phyloP scores from a whole-genome alignment of 805 yeast species.

The Debaryomyces hansenii region DNA sequence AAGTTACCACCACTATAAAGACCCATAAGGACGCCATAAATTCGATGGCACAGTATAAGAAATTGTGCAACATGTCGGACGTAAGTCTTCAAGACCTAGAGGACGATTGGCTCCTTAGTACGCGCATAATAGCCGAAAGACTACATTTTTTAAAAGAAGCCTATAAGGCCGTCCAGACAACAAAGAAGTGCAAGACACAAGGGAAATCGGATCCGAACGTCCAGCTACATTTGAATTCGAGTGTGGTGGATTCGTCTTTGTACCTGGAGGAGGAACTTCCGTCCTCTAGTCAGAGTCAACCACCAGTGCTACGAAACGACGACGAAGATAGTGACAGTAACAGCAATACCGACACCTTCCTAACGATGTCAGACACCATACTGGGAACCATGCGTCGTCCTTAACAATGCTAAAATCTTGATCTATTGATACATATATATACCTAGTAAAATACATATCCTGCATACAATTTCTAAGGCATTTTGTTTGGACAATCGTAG shows the following conservation, averaged over 20 bases:
- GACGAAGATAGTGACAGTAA: conserved; percentile 15
- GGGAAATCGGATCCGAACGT: conserved; percentile 1
- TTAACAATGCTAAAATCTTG: no score
- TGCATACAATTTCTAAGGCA: neutral
- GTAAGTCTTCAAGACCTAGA: conserved; percentile 9
- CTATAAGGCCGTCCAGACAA: conserved; percentile 22
- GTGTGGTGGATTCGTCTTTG: neutral
- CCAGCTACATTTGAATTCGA: neutral
- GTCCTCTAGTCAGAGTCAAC: conserved; percentile 5
- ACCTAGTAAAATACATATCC: neutral
- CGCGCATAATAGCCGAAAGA: conserved; percentile 23
- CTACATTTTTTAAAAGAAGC: conserved; percentile 28
- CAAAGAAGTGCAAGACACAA: conserved; percentile 16
- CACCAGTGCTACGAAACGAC: conserved; percentile 11
- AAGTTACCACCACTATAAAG: no score
- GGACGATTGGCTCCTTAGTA: conserved; percentile 23
- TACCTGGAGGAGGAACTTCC: conserved; percentile 10
- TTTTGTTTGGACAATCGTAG: neutral
- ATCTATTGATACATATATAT: no score
- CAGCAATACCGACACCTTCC: conserved; percentile 7
- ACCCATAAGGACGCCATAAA: conserved; percentile 5
- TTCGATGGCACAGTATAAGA: conserved; percentile 7
- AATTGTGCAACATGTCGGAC: conserved; percentile 1
- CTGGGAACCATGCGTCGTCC: no score
- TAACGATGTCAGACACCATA: no score